Base-by-base conservation (phyloP, 2,329 filamentous ascomycete species). In the Fusarium sp. region DNA sequence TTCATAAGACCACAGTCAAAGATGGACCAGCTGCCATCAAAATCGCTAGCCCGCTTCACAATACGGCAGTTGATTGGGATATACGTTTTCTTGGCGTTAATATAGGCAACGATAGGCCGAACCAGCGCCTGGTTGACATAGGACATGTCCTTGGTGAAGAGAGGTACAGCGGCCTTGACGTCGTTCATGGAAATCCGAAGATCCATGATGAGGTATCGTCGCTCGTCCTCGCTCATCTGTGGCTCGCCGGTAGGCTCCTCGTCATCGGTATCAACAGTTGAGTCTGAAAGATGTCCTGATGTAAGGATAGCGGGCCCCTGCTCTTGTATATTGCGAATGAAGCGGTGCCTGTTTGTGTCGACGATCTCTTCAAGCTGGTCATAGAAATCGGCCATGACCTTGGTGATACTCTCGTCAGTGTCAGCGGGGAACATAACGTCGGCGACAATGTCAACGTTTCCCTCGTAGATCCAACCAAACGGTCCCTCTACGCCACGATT, bases 401-500 rank as follows among this genome's bases (percentile, higher is more conserved):
- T 98, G 25, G 91, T 92, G 59, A 99, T 90, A 68, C 94, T 93
- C 67, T 95, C 94, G 63, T 97, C 93, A 42, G 89, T 89, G 57
- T 98, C 96, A 32, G 90, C 89, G 1, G 96, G 96, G 66, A 99
- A 93, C 89, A 97, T 95, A 70, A 99, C 90, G 75, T 99, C 96
- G 9, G 96, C 92, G 16, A 98, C 90, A 66, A 99, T 97, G 77
- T 99, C 96, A 42, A 99, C 94, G 68, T 96, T 97, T 34, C 96
- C 96, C 80, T 98, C 93, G 72, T 97, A 92, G 55, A 99, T 99
- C 96, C 96, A 99, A 5, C 93, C 94, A 79, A 99, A 98, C 0
- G 95, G 94, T 0, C 96, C 96, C 66, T 96, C 90, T 20, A 97
- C 93, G 25, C 94, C 94, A 43, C 94, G 89, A 77, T 99, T 99